These are phyloP conservation scores for Auricularia sp. DNA, from an alignment of 768 basidiomycete species.

Conservation along the genomic window DNA sequence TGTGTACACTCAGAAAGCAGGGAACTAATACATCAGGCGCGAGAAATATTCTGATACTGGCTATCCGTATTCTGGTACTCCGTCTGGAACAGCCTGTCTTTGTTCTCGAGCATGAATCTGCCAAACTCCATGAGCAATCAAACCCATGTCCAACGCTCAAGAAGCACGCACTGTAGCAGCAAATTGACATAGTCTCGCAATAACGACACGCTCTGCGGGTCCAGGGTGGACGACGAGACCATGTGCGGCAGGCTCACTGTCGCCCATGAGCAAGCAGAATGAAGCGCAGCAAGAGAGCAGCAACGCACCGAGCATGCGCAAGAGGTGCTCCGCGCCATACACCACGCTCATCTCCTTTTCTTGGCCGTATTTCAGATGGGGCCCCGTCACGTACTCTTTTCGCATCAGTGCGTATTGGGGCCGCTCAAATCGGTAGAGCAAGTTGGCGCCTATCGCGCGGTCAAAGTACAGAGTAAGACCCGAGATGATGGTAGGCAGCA, in stretches of 20 bases:
- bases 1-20: no score
- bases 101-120: constrained; percentile 75
- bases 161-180: constrained; percentile 54
- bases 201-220: constrained; percentile 71
- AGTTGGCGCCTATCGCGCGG: constrained; percentile 76
- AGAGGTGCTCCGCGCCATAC: constrained; percentile 90
- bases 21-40: constrained; percentile 39
- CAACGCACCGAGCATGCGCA: constrained; percentile 79
- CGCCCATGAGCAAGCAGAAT: not conserved
- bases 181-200: constrained; percentile 88
- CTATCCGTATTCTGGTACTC: constrained; percentile 72
- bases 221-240: constrained; percentile 83
- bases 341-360: constrained; percentile 83
- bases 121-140: not conserved
- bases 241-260: constrained; percentile 89
- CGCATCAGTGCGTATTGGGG: constrained; percentile 79
- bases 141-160: not conserved
- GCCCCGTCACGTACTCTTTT: constrained; percentile 63
- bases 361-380: constrained; percentile 50
- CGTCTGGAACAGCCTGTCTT: constrained; percentile 58
- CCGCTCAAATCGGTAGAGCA: constrained; percentile 93
- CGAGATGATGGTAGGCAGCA: constrained; percentile 72
- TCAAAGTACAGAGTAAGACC: constrained; percentile 91
- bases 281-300: not conserved
- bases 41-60: constrained; percentile 74